Percentiles rank a stretch among this genome's conserved stretches.
These are phyloP conservation scores for Debaryomyces tyrocola DNA, from an alignment of 805 yeast genomes.

Conservation along the genomic window DNA sequence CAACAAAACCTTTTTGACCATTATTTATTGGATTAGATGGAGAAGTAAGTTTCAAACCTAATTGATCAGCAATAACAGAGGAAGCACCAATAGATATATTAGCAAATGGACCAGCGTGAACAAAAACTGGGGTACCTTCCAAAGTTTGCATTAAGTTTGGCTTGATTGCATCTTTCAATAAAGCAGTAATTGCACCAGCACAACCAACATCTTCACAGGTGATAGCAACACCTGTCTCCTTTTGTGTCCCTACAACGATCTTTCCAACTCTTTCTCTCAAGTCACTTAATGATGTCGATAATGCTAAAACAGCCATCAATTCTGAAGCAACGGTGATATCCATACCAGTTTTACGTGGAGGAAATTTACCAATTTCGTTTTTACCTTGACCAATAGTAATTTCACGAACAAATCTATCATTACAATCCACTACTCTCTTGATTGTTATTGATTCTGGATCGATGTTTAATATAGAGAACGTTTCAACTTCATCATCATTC, in stretches of 20 bases:
- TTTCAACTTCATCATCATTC: slow-evolving; percentile 69
- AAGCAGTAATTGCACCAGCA: slow-evolving; percentile 94
- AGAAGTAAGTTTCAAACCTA: slow-evolving; percentile 83
- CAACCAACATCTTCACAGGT: slow-evolving; percentile 94
- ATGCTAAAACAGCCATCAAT: slow-evolving; percentile 92
- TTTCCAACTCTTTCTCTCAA: slow-evolving; percentile 85
- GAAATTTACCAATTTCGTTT: slow-evolving; percentile 77
- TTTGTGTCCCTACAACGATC: slow-evolving; percentile 84
- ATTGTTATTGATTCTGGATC: slow-evolving; percentile 89
- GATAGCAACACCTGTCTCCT: slow-evolving; percentile 68
- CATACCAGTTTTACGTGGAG: slow-evolving; percentile 83
- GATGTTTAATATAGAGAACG: slow-evolving; percentile 81
- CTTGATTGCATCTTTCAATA: slow-evolving; percentile 92
- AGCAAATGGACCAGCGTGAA: slow-evolving; percentile 98
- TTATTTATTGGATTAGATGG: slow-evolving; percentile 44
- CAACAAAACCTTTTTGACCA: slow-evolving; percentile 73
- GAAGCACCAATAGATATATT: slow-evolving; percentile 97
- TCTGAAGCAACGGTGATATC: slow-evolving; percentile 97
- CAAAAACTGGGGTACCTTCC: slow-evolving; percentile 96
- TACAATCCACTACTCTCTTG: slow-evolving; percentile 91
- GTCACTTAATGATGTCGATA: slow-evolving; percentile 74
- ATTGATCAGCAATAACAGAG: slow-evolving; percentile 88
- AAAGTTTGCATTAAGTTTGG: slow-evolving; percentile 96
- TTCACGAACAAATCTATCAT: slow-evolving; percentile 87
- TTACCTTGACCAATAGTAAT: slow-evolving; percentile 89